Percentiles rank a stretch among this genome's conserved stretches.
Evolutionary conservation across 208 protist genomes (phyloP).

Genomic region (Angomonas ambiguus): DNA sequence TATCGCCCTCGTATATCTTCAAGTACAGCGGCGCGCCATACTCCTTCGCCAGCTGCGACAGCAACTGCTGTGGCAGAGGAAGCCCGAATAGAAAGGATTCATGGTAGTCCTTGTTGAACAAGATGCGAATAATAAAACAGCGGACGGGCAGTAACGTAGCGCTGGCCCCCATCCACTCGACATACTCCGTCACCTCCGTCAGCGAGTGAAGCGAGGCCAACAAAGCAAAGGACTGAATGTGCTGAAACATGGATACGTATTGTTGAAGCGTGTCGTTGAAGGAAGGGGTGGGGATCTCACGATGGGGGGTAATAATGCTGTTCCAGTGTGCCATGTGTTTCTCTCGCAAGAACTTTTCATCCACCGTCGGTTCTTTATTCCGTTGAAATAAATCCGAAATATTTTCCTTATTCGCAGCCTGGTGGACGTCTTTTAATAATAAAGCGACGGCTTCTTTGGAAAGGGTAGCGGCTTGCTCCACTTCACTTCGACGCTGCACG

Average conservation of each 20-base stretch:
- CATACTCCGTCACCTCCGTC: slow-evolving; percentile 52
- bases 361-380: slow-evolving; percentile 44
- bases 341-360: slow-evolving; percentile 37
- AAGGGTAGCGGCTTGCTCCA: slow-evolving; percentile 50
- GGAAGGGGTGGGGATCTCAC: slow-evolving; percentile 25
- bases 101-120: slow-evolving; percentile 62
- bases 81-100: slow-evolving; percentile 73
- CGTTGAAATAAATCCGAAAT: slow-evolving; percentile 34
- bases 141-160: slow-evolving; percentile 68
- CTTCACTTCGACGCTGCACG: slow-evolving; percentile 33
- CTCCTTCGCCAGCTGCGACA: slow-evolving; percentile 45
- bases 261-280: slow-evolving; percentile 47
- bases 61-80: slow-evolving; percentile 51
- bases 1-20: slow-evolving; percentile 60
- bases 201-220: slow-evolving; percentile 43
- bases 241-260: slow-evolving; percentile 50
- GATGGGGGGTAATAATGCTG: slow-evolving; percentile 60
- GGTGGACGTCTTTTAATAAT: too few species aligned
- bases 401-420: too few species aligned
- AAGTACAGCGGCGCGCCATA: slow-evolving; percentile 77
- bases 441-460: slow-evolving; percentile 38
- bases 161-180: slow-evolving; percentile 59
- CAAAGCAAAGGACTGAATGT: slow-evolving; percentile 55
- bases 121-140: slow-evolving; percentile 49
- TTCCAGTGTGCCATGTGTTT: slow-evolving; percentile 65